A percentile compares a stretch with the other conserved stretches of the same genome.
These are phyloP conservation scores for Ophiostoma ips DNA, from an alignment of 2,329 filamentous ascomycete species.

Conservation along the genomic window DNA sequence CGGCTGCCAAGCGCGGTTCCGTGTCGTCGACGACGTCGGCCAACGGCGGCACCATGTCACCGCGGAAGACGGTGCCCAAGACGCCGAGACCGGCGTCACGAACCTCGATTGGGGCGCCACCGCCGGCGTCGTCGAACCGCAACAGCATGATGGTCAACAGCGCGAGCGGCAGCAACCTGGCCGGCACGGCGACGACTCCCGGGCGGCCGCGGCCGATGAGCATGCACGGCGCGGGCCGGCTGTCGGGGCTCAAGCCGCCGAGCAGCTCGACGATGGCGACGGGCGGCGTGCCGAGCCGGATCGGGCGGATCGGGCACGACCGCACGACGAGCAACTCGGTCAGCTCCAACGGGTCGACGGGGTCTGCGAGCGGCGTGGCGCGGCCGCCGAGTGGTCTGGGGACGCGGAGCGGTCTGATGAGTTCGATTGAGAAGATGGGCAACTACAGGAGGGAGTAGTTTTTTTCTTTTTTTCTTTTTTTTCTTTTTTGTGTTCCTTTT, in stretches of 20 bases:
- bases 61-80: slow-evolving; percentile 6
- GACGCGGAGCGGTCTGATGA: slow-evolving; percentile 60
- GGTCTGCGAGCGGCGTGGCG: slow-evolving; percentile 26
- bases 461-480: background rate
- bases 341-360: slow-evolving; percentile 4
- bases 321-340: slow-evolving; percentile 25
- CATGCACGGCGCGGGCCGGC: slow-evolving; percentile 11
- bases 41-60: slow-evolving; percentile 4
- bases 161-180: background rate
- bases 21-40: background rate
- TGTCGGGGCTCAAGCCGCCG: slow-evolving; percentile 48
- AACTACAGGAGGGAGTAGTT: slow-evolving; percentile 29
- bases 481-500: background rate
- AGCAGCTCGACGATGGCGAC: slow-evolving; percentile 23
- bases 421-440: slow-evolving; percentile 79
- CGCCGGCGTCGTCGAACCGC: slow-evolving; percentile 9
- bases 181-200: slow-evolving; percentile 13
- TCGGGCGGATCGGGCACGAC: slow-evolving; percentile 31
- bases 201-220: slow-evolving; percentile 14
- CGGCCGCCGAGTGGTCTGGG: slow-evolving; percentile 35
- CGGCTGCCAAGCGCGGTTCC: background rate
- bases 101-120: slow-evolving; percentile 9
- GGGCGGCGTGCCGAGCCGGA: slow-evolving; percentile 31
- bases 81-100: slow-evolving; percentile 7
- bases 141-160: slow-evolving; percentile 13